Evolutionary conservation across 2,329 filamentous ascomycete species (phyloP).

Genomic region (Trichoderma koningiopsis): DNA sequence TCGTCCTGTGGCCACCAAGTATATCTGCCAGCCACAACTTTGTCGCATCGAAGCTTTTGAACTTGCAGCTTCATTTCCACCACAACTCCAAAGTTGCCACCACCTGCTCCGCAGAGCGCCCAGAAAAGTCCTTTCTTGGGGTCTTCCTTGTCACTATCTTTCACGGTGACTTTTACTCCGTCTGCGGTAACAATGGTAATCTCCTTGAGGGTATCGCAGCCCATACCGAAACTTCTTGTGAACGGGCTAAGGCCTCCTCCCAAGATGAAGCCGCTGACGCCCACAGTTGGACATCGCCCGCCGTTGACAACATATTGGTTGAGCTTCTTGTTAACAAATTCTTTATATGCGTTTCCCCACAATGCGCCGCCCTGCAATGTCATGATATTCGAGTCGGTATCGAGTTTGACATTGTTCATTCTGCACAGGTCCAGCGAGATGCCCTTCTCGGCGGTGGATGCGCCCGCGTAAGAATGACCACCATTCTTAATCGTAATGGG

Average conservation of each 20-base stretch:
- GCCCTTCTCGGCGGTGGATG: constrained; percentile 35
- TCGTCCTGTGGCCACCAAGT: constrained; percentile 28
- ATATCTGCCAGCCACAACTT: constrained; percentile 34
- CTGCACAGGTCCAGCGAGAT: constrained; percentile 37
- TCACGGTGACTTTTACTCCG: constrained; percentile 31
- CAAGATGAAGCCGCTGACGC: constrained; percentile 43
- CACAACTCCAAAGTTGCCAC: constrained; percentile 46
- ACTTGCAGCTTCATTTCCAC: constrained; percentile 36
- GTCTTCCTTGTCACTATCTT: constrained; percentile 27
- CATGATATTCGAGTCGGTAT: constrained; percentile 28
- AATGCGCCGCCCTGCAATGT: constrained; percentile 34
- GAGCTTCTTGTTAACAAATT: constrained; percentile 31
- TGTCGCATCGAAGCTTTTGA: constrained; percentile 19
- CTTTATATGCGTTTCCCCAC: constrained; percentile 40
- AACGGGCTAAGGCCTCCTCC: constrained; percentile 42
- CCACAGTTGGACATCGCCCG: constrained; percentile 41
- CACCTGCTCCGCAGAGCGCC: constrained; percentile 44
- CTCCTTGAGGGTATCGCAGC: constrained; percentile 35
- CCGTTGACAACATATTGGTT: constrained; percentile 36
- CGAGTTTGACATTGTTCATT: constrained; percentile 36
- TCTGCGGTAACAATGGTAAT: constrained; percentile 39
- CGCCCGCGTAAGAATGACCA: constrained; percentile 38
- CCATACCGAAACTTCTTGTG: constrained; percentile 32
- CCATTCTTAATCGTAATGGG: constrained; percentile 36
- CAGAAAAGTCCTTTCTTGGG: constrained; percentile 39